phyloP scores from a whole-genome alignment of 2,329 filamentous ascomycete species.

The Talaromyces amestolkiae region DNA sequence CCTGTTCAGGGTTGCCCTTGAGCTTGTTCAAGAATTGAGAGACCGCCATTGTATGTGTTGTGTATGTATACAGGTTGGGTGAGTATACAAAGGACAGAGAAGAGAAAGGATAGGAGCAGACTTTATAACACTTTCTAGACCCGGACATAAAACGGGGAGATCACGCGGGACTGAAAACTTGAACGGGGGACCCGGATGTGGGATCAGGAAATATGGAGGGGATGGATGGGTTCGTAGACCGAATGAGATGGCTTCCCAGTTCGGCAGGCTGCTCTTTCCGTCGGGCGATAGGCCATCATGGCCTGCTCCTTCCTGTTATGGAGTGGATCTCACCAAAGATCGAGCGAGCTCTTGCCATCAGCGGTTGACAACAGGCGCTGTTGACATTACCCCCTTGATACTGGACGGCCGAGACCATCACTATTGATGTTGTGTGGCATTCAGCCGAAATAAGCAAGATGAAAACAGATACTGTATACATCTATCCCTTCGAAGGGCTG shows the following conservation, averaged over 20 bases:
- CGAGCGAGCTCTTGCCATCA: neutral
- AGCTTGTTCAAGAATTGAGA: constrained; percentile 23
- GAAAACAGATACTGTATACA: neutral
- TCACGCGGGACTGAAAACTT: constrained; percentile 9
- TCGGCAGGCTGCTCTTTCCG: neutral
- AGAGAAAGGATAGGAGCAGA: neutral
- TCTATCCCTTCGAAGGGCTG: neutral
- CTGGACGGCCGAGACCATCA: neutral
- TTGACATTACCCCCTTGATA: neutral
- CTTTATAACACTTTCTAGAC: neutral
- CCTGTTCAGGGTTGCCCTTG: constrained; percentile 27
- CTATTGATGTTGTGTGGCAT: neutral
- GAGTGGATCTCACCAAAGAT: neutral
- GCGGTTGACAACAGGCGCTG: neutral
- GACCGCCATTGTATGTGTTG: constrained; percentile 12
- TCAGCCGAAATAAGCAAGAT: neutral
- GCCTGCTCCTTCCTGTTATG: neutral
- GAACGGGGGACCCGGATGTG: neutral
- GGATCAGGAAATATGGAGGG: constrained; percentile 1
- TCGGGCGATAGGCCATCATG: neutral
- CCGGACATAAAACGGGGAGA: neutral
- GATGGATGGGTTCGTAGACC: neutral
- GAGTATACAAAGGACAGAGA: neutral
- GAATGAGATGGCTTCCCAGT: neutral
- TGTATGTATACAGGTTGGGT: neutral